Evolutionary conservation across 768 basidiomycete species (phyloP).

Genomic region (Kwoniella shandongensis): DNA sequence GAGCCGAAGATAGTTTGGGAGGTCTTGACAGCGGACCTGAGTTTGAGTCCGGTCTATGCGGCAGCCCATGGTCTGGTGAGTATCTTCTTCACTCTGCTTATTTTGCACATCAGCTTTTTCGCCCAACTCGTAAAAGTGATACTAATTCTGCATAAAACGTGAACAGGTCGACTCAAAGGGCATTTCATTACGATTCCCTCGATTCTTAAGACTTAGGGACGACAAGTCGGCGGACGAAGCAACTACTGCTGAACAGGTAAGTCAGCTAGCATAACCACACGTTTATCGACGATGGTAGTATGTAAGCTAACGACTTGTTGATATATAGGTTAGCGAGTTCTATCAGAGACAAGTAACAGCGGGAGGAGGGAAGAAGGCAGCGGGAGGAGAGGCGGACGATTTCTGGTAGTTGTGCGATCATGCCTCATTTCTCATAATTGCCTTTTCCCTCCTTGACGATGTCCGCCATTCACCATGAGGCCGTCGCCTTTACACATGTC

Average conservation of each 20-base stretch:
- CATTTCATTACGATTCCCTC: conserved; percentile 92
- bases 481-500: no score
- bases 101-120: no score
- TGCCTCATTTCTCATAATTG: no score
- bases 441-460: no score
- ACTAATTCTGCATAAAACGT: neutral
- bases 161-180: conserved; percentile 70
- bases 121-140: conserved; percentile 4
- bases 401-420: conserved; percentile 47
- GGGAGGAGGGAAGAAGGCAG: conserved; percentile 66
- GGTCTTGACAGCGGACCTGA: conserved; percentile 93
- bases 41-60: conserved; percentile 76
- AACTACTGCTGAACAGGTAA: conserved; percentile 86
- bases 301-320: conserved; percentile 11
- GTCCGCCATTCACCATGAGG: no score
- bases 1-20: conserved; percentile 98
- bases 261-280: conserved; percentile 17
- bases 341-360: conserved; percentile 84
- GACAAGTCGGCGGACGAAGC: conserved; percentile 92
- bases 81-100: conserved; percentile 3
- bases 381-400: conserved; percentile 58
- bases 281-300: neutral
- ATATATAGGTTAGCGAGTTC: conserved; percentile 68
- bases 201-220: conserved; percentile 87
- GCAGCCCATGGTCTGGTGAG: conserved; percentile 49